Percentiles rank a stretch among this genome's conserved stretches.
phyloP scores from a whole-genome alignment of 2,329 filamentous ascomycete species.

The Emergomyces pasteurianus region DNA sequence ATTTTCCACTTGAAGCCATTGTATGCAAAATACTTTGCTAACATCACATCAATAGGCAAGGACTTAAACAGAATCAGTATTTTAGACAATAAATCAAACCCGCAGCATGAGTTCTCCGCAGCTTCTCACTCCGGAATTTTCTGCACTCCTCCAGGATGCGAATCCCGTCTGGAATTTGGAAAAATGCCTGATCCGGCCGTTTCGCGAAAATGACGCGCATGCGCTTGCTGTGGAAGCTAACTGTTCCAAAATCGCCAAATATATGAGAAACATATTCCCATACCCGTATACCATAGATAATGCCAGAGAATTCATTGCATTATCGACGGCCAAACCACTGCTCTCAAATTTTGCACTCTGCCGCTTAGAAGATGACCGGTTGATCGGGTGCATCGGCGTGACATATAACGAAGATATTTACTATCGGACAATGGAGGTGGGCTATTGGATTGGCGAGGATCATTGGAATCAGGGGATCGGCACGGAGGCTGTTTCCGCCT shows the following conservation, averaged over 20 bases:
- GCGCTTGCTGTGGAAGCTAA: background rate
- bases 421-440: background rate
- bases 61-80: background rate
- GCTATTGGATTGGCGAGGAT: background rate
- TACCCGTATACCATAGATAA: background rate
- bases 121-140: background rate
- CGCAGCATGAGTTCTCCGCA: background rate
- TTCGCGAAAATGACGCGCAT: background rate
- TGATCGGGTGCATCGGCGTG: background rate
- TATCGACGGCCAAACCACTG: background rate
- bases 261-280: background rate
- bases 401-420: background rate
- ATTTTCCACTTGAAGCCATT: background rate
- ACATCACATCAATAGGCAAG: background rate
- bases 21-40: background rate
- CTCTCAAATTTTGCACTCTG: background rate
- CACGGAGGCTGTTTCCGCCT: background rate
- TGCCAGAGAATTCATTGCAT: background rate
- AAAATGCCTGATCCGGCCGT: background rate
- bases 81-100: background rate
- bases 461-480: background rate
- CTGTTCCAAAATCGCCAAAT: background rate
- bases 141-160: background rate
- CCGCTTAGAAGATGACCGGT: background rate
- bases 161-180: background rate